Conservation (phyloP, 2,329 filamentous ascomycete genomes). For the Epichloe amarillans region DNA sequence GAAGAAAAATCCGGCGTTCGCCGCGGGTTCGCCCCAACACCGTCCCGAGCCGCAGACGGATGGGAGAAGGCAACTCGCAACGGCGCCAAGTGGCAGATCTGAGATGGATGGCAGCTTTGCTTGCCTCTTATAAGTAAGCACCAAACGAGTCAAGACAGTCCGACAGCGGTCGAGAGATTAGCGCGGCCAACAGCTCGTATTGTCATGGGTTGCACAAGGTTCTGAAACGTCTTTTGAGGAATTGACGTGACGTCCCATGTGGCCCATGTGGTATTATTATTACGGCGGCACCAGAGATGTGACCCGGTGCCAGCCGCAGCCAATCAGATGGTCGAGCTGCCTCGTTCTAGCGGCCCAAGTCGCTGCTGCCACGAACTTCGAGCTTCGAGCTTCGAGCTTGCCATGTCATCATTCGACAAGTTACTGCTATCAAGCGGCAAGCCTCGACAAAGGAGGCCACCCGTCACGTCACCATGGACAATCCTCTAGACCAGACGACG, state of each 20-base stretch:
- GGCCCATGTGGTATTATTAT: no score
- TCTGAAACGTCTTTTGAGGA: not conserved
- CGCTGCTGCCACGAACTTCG: no score
- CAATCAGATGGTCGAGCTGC: not conserved
- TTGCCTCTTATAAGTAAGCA: not conserved
- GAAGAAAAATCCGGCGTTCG: no score
- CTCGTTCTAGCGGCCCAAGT: not conserved
- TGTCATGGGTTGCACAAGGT: not conserved
- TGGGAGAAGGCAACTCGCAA: not conserved
- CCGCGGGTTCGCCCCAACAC: not conserved
- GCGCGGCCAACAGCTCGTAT: not conserved
- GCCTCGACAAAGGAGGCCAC: not conserved
- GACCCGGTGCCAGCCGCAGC: not conserved
- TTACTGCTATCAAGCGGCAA: not conserved
- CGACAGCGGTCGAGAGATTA: not conserved
- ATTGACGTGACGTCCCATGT: not conserved
- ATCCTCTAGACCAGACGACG: constrained; percentile 36
- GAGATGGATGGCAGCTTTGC: not conserved
- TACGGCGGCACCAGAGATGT: not conserved
- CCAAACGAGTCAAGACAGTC: not conserved
- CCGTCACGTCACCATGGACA: constrained; percentile 14
- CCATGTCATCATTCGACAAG: not conserved
- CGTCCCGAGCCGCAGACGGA: not conserved
- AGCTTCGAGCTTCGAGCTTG: no score
- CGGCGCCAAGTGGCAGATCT: not conserved